Base-by-base conservation (phyloP, 2,329 filamentous ascomycete species). In the Fusarium protoensiforme region DNA sequence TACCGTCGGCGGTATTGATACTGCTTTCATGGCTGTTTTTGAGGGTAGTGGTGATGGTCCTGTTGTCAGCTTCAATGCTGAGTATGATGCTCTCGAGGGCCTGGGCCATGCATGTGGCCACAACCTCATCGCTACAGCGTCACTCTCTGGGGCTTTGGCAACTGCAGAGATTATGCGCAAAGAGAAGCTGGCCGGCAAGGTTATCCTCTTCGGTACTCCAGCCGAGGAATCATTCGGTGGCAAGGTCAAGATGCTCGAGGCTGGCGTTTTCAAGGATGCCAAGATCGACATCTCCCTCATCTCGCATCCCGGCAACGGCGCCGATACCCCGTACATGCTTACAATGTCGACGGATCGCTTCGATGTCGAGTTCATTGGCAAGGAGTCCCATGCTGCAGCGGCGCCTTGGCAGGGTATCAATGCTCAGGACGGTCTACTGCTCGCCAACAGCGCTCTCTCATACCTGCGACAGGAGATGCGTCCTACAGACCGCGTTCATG, bases 11-110 rank as follows among this genome's bases (percentile, higher is more conserved):
- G 81, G 80, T 3, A 82, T 86, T 53, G 79, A 80, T 6, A 87
- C 85, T 4, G 84, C 84, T 7, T 86, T 85, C 65, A 80, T 83
- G 41, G 85, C 84, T 2, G 79, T 82, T 0, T 85, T 80, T 61
- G 80, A 84, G 24, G 83, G 81, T 33, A 81, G 79, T 4, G 79
- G 75, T 0, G 69, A 77, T 13, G 83, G 83, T 0, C 82, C 82
- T 24, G 79, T 81, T 0, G 82, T 86, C 11, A 83, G 81, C 16
- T 86, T 86, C 65, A 84, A 85, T 64, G 82, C 80, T 1, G 83
- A 85, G 46, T 82, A 82, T 13, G 80, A 77, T 13, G 75, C 75
- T 7, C 65, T 77, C 0, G 68, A 73, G 1, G 65, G 61, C 0
- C 54, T 77, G 1, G 75, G 75, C 6, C 75, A 77, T 53, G 75